phyloP scores from a whole-genome alignment of 345 rosid species.

The Barbarea vulgaris region DNA sequence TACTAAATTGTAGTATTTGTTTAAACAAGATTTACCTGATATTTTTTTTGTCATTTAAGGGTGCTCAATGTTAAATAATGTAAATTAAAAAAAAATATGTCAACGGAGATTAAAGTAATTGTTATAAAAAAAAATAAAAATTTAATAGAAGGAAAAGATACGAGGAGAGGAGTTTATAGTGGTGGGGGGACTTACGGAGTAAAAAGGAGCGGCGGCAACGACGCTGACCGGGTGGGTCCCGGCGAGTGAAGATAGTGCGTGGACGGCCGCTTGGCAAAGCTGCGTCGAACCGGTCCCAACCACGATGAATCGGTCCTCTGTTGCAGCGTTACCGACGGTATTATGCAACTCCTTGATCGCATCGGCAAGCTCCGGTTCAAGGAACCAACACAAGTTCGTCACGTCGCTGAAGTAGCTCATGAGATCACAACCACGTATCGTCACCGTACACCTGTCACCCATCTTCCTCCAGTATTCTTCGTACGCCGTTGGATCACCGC shows the following conservation, averaged over 20 bases:
- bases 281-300: constrained; percentile 93
- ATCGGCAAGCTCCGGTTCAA: constrained; percentile 60
- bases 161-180: constrained; percentile 28
- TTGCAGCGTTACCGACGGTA: constrained; percentile 62
- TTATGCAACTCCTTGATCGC: constrained; percentile 69
- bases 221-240: constrained; percentile 60
- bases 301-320: constrained; percentile 54
- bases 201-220: constrained; percentile 89
- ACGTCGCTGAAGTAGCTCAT: constrained; percentile 87
- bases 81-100: not conserved
- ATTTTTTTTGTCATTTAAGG: not conserved
- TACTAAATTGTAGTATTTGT: not conserved
- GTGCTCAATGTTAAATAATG: constrained; percentile 1
- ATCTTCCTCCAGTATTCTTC: constrained; percentile 68
- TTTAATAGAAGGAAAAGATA: not conserved
- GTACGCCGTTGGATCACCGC: constrained; percentile 91
- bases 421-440: constrained; percentile 59
- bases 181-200: constrained; percentile 62
- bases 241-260: constrained; percentile 61
- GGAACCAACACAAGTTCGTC: constrained; percentile 69
- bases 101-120: constrained; percentile 13
- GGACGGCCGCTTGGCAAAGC: constrained; percentile 72
- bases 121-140: not conserved
- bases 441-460: constrained; percentile 66
- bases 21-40: not conserved